Evolutionary conservation across 805 yeast species (phyloP), one percentile per base, ranked within the genome.

Genomic region (Candida sakaeoensis): DNA sequence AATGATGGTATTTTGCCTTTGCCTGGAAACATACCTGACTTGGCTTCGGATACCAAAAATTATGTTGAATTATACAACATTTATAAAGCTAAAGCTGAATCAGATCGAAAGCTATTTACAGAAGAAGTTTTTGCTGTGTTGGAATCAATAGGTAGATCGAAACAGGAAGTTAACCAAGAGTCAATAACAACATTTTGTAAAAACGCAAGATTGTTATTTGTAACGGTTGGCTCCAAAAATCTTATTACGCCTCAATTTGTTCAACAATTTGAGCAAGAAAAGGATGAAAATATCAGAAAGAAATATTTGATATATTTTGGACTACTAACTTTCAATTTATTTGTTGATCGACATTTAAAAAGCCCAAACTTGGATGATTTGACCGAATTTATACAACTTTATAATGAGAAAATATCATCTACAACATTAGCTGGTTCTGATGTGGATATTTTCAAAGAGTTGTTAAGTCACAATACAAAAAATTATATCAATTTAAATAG

Each of bases 11-110:
- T 62, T 4, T 63, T 86, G n/a, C 95, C 96, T 0, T 58, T 87
- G 2, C 70, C 82, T 2, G 96, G 95, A 0, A 72, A 65, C 0
- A 54, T 90, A 5, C 95, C 96, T 0, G 98, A 90, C 56, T 91
- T 91, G 96, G 83, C 85, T 15, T 77, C 95, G 0, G 78, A 80
- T 45, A 82, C 96, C 0, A 58, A 61, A 7, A 67, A 67, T 40
- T 91, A 85, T 55, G 66, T 82, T 2, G 57, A 52, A 7, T 59
- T 91, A 26, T 84, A 80, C 54, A 52, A 52, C 0, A 49, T 87
- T 3, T 91, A 86, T 53, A 57, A 70, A 13, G 61, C 55, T 1
- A 82, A 82, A 51, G 80, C 85, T 1, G 42, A 49, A 8, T 34
- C 42, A 2, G 95, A 89, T 55, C 55, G 63, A 33, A 48, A 53